Conservation (phyloP, 176 grass and related monocot genomes). For the Oryza officinalis region DNA sequence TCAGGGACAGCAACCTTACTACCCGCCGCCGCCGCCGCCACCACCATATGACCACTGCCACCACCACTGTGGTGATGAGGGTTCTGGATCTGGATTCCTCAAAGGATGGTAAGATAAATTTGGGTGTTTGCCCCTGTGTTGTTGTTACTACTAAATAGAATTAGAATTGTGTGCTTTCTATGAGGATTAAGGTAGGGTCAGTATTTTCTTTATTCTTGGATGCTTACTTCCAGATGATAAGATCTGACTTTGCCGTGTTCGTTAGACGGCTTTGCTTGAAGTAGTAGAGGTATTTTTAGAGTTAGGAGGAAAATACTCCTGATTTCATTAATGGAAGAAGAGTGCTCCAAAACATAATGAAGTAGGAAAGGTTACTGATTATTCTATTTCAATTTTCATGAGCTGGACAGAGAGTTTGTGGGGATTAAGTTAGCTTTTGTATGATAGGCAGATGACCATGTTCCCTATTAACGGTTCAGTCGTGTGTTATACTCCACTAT, state of each 20-base stretch:
- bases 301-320: background rate
- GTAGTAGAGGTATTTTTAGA: background rate
- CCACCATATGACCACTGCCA: background rate
- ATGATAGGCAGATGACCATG: background rate
- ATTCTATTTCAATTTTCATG: background rate
- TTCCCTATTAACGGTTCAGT: background rate
- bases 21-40: conserved; percentile 18
- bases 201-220: background rate
- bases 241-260: background rate
- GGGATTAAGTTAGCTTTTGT: background rate
- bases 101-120: conserved; percentile 45
- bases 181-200: background rate
- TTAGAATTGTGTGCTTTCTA: background rate
- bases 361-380: no score
- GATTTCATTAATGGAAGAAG: background rate
- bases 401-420: background rate
- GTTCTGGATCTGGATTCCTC: conserved; percentile 32
- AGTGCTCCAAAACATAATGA: background rate
- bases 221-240: background rate
- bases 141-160: background rate
- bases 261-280: background rate
- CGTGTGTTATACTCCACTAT: background rate
- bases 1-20: conserved; percentile 31
- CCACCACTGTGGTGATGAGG: background rate
- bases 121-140: background rate